Evolutionary conservation across 2,329 filamentous ascomycete species (phyloP).

Genomic region (Penicillium sp.): DNA sequence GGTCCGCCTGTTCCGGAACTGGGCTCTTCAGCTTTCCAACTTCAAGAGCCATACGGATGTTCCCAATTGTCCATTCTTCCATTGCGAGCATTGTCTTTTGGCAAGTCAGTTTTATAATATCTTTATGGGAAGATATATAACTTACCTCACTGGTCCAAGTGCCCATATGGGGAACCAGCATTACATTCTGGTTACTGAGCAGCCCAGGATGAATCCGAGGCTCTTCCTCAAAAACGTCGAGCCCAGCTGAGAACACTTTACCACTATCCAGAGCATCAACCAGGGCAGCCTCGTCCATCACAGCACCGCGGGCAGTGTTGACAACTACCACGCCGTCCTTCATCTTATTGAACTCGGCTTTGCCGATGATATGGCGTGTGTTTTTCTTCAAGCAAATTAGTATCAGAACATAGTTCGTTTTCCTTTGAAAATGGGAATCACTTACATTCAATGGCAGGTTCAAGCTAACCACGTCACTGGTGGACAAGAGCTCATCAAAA

Average conservation of each 20-base stretch:
- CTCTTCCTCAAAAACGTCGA: constrained; percentile 83
- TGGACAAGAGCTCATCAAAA: constrained; percentile 68
- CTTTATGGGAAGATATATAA: not conserved
- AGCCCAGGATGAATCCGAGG: constrained; percentile 72
- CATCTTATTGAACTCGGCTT: constrained; percentile 69
- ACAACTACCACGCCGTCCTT: constrained; percentile 73
- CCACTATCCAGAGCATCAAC: constrained; percentile 69
- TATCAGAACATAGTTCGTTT: not conserved
- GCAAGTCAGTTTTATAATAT: not conserved
- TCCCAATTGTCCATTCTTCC: constrained; percentile 73
- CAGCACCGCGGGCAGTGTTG: constrained; percentile 78
- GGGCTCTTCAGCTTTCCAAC: constrained; percentile 63
- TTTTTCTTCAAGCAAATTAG: constrained; percentile 44
- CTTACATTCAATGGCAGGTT: constrained; percentile 78
- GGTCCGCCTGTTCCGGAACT: constrained; percentile 66
- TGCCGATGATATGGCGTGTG: constrained; percentile 74
- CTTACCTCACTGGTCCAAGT: constrained; percentile 69
- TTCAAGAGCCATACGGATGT: constrained; percentile 62
- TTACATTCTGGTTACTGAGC: constrained; percentile 65
- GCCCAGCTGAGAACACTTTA: constrained; percentile 66
- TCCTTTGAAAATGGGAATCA: constrained; percentile 17
- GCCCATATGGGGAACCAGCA: constrained; percentile 82
- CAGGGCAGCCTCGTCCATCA: constrained; percentile 78
- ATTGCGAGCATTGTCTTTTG: constrained; percentile 55
- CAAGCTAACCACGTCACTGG: constrained; percentile 73